Conservation (phyloP, 139 green algal species). For the Gonium pectorale region DNA sequence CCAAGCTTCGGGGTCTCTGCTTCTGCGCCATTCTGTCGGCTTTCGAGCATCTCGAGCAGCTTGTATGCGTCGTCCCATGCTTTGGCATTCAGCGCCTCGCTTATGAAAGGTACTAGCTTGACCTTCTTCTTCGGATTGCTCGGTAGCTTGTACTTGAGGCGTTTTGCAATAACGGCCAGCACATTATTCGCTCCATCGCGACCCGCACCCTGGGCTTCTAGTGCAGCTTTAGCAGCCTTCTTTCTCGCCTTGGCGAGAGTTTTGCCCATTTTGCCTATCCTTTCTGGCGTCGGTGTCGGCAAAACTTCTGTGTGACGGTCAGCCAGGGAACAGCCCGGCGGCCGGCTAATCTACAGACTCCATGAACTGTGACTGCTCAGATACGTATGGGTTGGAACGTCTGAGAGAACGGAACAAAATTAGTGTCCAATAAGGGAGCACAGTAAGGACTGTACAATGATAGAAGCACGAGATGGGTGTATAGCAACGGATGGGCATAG, state of each 20-base stretch:
- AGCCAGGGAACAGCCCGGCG: too few relatives aligned
- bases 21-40: background rate
- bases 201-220: background rate
- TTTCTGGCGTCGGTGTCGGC: too few relatives aligned
- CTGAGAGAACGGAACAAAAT: too few relatives aligned
- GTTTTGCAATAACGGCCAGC: conserved; percentile 25
- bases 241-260: conserved; percentile 35
- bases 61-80: conserved; percentile 27
- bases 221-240: conserved; percentile 3
- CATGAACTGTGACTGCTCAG: too few relatives aligned
- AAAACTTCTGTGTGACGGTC: too few relatives aligned
- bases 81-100: conserved; percentile 14
- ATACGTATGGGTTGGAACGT: too few relatives aligned
- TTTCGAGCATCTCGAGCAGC: conserved; percentile 20
- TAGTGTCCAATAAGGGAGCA: too few relatives aligned
- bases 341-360: too few relatives aligned
- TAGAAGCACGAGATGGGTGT: too few relatives aligned
- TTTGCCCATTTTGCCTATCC: conserved; percentile 30
- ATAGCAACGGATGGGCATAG: too few relatives aligned
- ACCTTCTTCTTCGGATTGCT: conserved; percentile 20
- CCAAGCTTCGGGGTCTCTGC: conserved; percentile 65
- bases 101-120: conserved; percentile 34
- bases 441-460: too few relatives aligned
- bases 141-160: conserved; percentile 38
- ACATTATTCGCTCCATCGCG: background rate